phyloP scores from a whole-genome alignment of 73 alveolate species.

The Tetrahymena thermophila region DNA sequence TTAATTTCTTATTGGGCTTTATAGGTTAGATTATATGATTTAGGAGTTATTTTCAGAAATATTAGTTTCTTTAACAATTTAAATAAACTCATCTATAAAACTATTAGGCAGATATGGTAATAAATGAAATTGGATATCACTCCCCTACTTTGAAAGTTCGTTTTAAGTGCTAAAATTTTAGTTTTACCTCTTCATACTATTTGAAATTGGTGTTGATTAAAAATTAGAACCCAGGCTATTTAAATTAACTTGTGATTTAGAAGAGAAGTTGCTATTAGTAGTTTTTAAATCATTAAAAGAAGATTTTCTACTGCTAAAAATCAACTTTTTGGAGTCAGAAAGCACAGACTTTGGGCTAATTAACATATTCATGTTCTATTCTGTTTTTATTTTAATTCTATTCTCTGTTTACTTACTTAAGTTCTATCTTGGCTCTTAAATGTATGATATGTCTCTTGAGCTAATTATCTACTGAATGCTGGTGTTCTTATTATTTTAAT shows the following conservation, averaged over 20 bases:
- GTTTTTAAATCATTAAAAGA: background rate
- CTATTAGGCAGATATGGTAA: background rate
- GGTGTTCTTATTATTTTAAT: background rate
- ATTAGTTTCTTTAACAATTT: background rate
- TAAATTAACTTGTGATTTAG: background rate
- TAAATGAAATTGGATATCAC: background rate
- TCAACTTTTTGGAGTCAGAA: background rate
- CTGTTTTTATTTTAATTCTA: background rate
- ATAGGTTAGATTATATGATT: background rate
- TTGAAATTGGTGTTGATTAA: background rate
- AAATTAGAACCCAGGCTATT: background rate
- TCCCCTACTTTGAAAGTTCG: background rate
- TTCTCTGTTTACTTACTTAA: background rate
- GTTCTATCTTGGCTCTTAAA: background rate
- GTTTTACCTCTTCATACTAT: background rate
- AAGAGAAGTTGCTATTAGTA: background rate
- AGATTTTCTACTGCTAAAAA: background rate
- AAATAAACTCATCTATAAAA: background rate
- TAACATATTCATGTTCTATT: background rate
- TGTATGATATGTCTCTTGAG: background rate
- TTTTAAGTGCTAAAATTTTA: background rate
- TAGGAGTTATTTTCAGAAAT: background rate
- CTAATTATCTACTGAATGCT: background rate
- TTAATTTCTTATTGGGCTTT: background rate
- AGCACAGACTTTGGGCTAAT: background rate